Conservation (phyloP, 78 protist genomes). For the Guillardia theta region DNA sequence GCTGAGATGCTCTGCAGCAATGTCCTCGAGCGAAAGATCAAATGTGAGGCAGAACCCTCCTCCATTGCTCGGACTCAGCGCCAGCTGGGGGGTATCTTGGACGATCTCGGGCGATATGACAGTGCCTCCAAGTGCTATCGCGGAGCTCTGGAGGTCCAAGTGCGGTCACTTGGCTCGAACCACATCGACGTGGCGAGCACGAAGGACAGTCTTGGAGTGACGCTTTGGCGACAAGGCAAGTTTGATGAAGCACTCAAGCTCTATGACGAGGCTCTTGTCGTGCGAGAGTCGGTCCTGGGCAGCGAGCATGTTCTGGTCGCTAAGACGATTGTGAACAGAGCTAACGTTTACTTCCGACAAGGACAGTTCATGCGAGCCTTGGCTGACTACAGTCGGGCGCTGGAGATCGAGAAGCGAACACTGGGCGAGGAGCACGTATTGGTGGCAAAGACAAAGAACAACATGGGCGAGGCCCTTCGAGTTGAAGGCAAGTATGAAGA, state of each 20-base stretch:
- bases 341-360: slow-evolving; percentile 14
- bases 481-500: slow-evolving; percentile 3
- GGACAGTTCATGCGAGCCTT: not conserved
- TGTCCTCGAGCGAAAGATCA: not conserved
- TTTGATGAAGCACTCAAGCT: not conserved
- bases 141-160: not conserved
- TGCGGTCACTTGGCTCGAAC: not conserved
- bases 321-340: not conserved
- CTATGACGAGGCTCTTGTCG: not conserved
- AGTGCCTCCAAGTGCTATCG: not conserved
- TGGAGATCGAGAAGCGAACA: slow-evolving; percentile 15
- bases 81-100: not conserved
- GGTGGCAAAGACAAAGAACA: not conserved
- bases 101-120: not conserved
- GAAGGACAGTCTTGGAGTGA: not conserved
- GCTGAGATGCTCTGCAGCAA: not conserved
- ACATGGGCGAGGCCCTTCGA: not conserved
- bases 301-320: not conserved
- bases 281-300: slow-evolving; percentile 6
- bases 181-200: slow-evolving; percentile 17
- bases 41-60: not conserved
- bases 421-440: slow-evolving; percentile 3
- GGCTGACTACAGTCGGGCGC: not conserved
- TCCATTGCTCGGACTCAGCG: not conserved
- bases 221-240: not conserved